phyloP scores from a whole-genome alignment of 305 asterid genomes.

The Caryopteris hybrid region DNA sequence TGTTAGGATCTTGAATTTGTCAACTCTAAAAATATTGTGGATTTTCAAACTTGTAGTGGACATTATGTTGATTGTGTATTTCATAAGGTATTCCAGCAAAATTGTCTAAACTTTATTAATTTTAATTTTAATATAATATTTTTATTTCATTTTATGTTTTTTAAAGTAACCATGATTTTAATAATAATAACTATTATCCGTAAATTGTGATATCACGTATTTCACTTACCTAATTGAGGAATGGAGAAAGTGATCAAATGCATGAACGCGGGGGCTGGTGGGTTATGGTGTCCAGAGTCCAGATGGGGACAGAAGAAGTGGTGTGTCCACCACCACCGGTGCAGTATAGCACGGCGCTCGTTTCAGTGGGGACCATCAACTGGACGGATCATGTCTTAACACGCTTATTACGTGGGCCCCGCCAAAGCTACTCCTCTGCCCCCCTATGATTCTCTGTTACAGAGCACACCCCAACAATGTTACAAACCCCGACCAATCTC shows the following conservation, averaged over 20 bases:
- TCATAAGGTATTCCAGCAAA: too few species aligned
- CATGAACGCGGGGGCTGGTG: neutral
- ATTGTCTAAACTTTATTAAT: too few species aligned
- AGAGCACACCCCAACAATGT: neutral
- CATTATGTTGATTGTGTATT: too few species aligned
- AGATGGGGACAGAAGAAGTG: slow-evolving; percentile 9
- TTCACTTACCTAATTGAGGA: too few species aligned
- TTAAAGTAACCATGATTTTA: too few species aligned
- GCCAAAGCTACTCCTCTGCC: neutral
- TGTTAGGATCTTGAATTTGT: neutral
- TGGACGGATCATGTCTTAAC: neutral
- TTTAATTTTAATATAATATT: too few species aligned
- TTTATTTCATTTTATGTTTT: too few species aligned
- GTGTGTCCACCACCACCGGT: slow-evolving; percentile 15
- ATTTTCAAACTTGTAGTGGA: neutral
- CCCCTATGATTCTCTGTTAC: slow-evolving; percentile 13
- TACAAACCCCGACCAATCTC: neutral
- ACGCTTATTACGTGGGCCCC: slow-evolving; percentile 24
- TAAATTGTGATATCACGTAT: too few species aligned
- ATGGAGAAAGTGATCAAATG: neutral
- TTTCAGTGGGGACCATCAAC: slow-evolving; percentile 27
- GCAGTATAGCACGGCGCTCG: slow-evolving; percentile 18
- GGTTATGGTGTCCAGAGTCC: neutral
- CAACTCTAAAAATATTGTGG: neutral
- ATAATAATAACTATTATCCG: too few species aligned